Percentiles rank a stretch among this genome's conserved stretches.
phyloP scores from a whole-genome alignment of 495 filamentous ascomycete genomes.

The Podospora conica region DNA sequence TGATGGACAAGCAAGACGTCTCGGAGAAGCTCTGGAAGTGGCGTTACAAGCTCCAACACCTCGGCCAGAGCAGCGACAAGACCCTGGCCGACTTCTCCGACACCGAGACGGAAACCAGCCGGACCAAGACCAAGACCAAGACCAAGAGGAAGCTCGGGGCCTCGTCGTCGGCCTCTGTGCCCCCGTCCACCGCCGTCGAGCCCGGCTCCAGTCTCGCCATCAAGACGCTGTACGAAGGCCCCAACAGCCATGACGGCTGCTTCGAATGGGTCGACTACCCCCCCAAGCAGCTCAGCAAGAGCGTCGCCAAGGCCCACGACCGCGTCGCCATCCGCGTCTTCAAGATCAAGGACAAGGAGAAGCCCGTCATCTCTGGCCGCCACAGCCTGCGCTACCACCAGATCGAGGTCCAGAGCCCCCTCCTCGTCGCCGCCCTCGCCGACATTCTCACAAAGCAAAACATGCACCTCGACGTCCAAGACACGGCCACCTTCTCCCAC shows the following conservation, averaged over 20 bases:
- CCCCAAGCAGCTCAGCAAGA: slow-evolving; percentile 31
- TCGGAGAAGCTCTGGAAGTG: slow-evolving; percentile 26
- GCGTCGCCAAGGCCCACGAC: slow-evolving; percentile 29
- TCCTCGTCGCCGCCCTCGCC: slow-evolving; percentile 29
- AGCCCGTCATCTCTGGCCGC: slow-evolving; percentile 29
- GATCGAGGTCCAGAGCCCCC: slow-evolving; percentile 33
- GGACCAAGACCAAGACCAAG: background rate
- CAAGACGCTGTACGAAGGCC: slow-evolving; percentile 31
- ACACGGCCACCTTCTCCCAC: slow-evolving; percentile 25
- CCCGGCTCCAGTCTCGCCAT: slow-evolving; percentile 15
- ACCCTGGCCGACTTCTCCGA: slow-evolving; percentile 23
- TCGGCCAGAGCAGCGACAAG: slow-evolving; percentile 20
- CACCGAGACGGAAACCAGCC: slow-evolving; percentile 1
- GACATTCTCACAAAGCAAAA: slow-evolving; percentile 29
- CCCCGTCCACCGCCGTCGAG: background rate
- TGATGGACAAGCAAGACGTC: slow-evolving; percentile 10
- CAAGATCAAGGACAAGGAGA: slow-evolving; percentile 33
- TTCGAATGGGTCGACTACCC: slow-evolving; percentile 38
- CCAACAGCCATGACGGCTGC: slow-evolving; percentile 13
- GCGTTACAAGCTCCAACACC: slow-evolving; percentile 23
- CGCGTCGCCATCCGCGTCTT: slow-evolving; percentile 36
- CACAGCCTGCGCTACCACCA: slow-evolving; percentile 28
- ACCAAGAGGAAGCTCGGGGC: background rate
- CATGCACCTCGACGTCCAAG: slow-evolving; percentile 26
- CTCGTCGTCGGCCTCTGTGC: background rate